These are phyloP conservation scores for Naganishia sp. DNA, from an alignment of 1,284 basidiomycete genomes.

Conservation along the genomic window DNA sequence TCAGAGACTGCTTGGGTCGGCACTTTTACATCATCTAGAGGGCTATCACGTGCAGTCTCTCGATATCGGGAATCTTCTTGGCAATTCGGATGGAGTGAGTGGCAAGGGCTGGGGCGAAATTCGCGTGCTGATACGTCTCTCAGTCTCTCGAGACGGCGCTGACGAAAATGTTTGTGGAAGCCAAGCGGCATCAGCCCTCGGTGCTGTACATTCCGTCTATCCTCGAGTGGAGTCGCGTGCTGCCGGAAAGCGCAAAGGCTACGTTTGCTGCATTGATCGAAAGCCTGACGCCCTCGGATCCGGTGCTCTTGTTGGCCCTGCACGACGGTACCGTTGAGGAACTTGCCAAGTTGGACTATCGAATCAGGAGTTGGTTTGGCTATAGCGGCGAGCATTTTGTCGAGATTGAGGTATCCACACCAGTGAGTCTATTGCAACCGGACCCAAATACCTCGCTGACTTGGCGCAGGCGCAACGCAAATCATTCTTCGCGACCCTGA, in stretches of 20 bases:
- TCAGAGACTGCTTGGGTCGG: conserved; percentile 84
- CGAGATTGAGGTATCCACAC: conserved; percentile 60
- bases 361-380: conserved; percentile 93
- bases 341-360: conserved; percentile 69
- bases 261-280: conserved; percentile 90
- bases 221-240: conserved; percentile 77
- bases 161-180: conserved; percentile 96
- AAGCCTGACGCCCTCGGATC: conserved; percentile 84
- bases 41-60: conserved; percentile 93
- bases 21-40: conserved; percentile 88
- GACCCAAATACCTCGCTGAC: not conserved
- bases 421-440: conserved; percentile 42
- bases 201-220: conserved; percentile 93
- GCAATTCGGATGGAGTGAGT: conserved; percentile 81
- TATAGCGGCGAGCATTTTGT: conserved; percentile 72
- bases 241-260: conserved; percentile 78
- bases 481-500: conserved; percentile 73
- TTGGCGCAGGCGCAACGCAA: conserved; percentile 60
- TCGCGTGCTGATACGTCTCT: not conserved
- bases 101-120: too few species aligned
- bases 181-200: conserved; percentile 94
- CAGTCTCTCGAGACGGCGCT: conserved; percentile 89
- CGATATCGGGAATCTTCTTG: conserved; percentile 83
- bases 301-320: conserved; percentile 84
- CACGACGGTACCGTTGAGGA: conserved; percentile 65